These are phyloP conservation scores for Condylostoma magnum DNA, from an alignment of 169 alveolate species.

Conservation along the genomic window DNA sequence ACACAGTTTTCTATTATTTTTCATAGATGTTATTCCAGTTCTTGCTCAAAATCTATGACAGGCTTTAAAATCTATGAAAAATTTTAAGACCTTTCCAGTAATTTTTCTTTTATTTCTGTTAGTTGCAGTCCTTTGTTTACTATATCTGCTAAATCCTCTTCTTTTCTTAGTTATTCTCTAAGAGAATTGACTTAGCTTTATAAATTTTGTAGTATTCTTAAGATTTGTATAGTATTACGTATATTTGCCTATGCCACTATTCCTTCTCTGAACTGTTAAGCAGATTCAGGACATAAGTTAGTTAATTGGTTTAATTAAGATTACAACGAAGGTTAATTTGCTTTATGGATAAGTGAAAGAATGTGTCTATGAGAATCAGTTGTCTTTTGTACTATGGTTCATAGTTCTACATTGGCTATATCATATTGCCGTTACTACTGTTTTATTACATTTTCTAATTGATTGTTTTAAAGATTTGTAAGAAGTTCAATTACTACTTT, in stretches of 20 bases:
- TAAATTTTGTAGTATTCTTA: not conserved
- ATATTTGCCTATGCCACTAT: conserved; percentile 10
- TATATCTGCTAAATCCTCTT: not conserved
- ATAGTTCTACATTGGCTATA: too few species aligned
- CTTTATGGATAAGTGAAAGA: too few species aligned
- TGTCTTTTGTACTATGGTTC: too few species aligned
- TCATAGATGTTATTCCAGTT: not conserved
- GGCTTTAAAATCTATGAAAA: not conserved
- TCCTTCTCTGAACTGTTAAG: not conserved
- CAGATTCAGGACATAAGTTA: not conserved
- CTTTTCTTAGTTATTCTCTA: not conserved
- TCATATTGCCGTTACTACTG: too few species aligned
- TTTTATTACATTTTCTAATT: too few species aligned
- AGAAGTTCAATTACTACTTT: too few species aligned
- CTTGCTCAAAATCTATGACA: conserved; percentile 10
- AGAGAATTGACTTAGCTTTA: not conserved
- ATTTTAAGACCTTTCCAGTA: not conserved
- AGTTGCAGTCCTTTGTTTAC: conserved; percentile 5
- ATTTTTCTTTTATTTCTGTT: not conserved
- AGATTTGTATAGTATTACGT: not conserved
- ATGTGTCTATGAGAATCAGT: too few species aligned
- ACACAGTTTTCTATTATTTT: conserved; percentile 13
- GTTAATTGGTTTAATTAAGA: too few species aligned
- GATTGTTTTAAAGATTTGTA: too few species aligned
- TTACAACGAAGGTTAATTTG: too few species aligned